Percentiles rank a stretch among this genome's conserved stretches.
These are phyloP conservation scores for Paratinospora sagittata DNA, from an alignment of 164 flowering plant species.

Conservation along the genomic window DNA sequence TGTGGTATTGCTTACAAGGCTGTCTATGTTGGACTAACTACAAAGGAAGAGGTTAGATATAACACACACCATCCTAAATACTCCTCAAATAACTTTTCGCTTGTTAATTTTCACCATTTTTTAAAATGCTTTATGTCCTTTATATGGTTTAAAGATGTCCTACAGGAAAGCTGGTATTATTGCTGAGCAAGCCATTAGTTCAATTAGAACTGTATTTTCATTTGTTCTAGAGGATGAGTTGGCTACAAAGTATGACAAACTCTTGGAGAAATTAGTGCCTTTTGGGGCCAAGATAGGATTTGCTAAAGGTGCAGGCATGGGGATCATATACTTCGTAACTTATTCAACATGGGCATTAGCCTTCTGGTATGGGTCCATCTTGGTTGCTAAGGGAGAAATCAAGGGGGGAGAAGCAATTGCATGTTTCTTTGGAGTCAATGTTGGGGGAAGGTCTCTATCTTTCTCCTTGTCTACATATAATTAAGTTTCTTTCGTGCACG, in stretches of 20 bases:
- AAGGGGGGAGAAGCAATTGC: conserved; percentile 67
- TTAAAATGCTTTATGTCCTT: background rate
- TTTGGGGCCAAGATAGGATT: conserved; percentile 57
- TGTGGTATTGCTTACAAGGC: conserved; percentile 78
- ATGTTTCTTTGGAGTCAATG: conserved; percentile 80
- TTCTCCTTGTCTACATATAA: conserved; percentile 10
- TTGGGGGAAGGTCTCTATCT: conserved; percentile 61
- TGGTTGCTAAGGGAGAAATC: conserved; percentile 47
- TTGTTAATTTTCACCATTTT: background rate
- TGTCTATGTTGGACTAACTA: conserved; percentile 60
- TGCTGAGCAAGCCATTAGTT: conserved; percentile 63
- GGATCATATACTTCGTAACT: conserved; percentile 64
- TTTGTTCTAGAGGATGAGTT: conserved; percentile 60
- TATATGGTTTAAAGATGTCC: conserved; percentile 29
- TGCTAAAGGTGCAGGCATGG: conserved; percentile 77
- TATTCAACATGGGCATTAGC: conserved; percentile 83
- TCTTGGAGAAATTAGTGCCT: conserved; percentile 40
- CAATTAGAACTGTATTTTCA: conserved; percentile 64
- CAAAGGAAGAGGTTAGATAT: conserved; percentile 59
- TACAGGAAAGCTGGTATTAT: conserved; percentile 60
- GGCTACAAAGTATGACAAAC: conserved; percentile 35
- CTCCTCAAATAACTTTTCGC: background rate
- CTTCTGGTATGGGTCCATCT: conserved; percentile 70
- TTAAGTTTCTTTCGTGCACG: too few species aligned
- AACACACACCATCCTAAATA: background rate